Base-by-base conservation (phyloP, 2,329 filamentous ascomycete species). In the Aspergillus sp. region DNA sequence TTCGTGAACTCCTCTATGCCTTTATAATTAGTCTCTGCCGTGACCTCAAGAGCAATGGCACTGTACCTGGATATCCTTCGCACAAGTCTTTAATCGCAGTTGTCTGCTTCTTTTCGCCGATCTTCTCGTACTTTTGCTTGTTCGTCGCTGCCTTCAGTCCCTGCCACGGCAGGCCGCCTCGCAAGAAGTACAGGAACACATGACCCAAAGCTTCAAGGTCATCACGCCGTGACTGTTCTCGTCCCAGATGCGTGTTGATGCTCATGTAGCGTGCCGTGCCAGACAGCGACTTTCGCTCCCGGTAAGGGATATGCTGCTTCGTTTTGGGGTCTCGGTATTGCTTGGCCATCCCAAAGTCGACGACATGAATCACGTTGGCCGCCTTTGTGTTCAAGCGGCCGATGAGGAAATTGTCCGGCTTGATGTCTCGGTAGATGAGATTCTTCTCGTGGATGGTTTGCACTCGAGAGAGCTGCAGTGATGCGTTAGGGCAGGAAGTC, bases 91-190 rank as follows among this genome's bases (percentile, higher is more conserved):
- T 94, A 67, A 98, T 93, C 4, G 78, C 76, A 14, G 91, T 96
- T 0, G 89, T 95, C 68, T 96, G 91, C 71, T 98, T 98, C 81
- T 98, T 96, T 72, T 98, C 89, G 28, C 91, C 91, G 63, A 98
- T 98, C 74, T 96, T 96, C 68, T 98, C 91, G 60, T 98, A 98
- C 68, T 98, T 98, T 60, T 98, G 91, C 76, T 98, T 80, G 64
- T 80, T 80, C 35, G 76, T 80, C 11, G 76, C 76, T 49, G 76
- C 76, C 60, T 80, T 80, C 37, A 80, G 60, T 34, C 76, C 76
- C 56, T 80, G 76, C 76, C 76, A 80, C 34, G 76, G 76, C 32
- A 80, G 66, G 35, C 76, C 76, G 26, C 76, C 76, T 39, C 75
- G 62, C 29, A 80, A 61, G 60, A 80, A 80, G 60, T 80, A 80